A percentile compares a stretch with the other conserved stretches of the same genome.
These are phyloP conservation scores for Westerdykella aurantiaca DNA, from an alignment of 2,329 filamentous ascomycete genomes.

Conservation along the genomic window DNA sequence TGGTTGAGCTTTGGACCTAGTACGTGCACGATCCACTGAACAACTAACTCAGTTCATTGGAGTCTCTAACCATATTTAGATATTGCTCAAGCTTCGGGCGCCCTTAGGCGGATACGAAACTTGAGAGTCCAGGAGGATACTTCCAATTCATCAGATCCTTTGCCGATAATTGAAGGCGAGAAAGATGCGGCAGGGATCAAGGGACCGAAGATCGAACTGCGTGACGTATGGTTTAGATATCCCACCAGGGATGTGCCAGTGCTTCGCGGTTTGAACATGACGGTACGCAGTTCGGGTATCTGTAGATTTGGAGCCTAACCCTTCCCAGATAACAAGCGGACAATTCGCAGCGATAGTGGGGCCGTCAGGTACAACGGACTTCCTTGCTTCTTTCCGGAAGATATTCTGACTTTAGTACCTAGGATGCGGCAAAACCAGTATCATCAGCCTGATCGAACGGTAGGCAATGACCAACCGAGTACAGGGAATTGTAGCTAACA, in stretches of 20 bases:
- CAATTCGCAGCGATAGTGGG: conserved; percentile 14
- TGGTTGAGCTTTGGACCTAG: conserved; percentile 26
- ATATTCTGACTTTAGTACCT: not conserved
- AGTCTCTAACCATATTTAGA: conserved; percentile 6
- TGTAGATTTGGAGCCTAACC: not conserved
- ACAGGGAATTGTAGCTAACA: not conserved
- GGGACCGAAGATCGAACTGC: conserved; percentile 62
- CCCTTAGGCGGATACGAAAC: conserved; percentile 17
- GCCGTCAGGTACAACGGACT: conserved; percentile 2
- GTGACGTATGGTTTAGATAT: conserved; percentile 83
- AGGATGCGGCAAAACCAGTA: conserved; percentile 64
- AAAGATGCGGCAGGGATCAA: conserved; percentile 36
- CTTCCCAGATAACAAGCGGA: conserved; percentile 4
- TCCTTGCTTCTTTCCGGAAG: not conserved
- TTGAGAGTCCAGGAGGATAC: conserved; percentile 2
- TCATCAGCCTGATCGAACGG: conserved; percentile 53
- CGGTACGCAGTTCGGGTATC: not conserved
- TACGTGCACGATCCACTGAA: conserved; percentile 5
- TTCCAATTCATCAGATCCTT: not conserved
- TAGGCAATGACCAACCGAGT: not conserved
- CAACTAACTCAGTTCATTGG: not conserved
- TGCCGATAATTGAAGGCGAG: not conserved
- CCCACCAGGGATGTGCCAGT: conserved; percentile 83
- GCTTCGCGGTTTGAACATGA: conserved; percentile 48
- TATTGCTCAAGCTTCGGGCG: conserved; percentile 20